Evolutionary conservation across 768 basidiomycete genomes (phyloP), one percentile per base, ranked within the genome.

Genomic region (Kondoa malvinella): DNA sequence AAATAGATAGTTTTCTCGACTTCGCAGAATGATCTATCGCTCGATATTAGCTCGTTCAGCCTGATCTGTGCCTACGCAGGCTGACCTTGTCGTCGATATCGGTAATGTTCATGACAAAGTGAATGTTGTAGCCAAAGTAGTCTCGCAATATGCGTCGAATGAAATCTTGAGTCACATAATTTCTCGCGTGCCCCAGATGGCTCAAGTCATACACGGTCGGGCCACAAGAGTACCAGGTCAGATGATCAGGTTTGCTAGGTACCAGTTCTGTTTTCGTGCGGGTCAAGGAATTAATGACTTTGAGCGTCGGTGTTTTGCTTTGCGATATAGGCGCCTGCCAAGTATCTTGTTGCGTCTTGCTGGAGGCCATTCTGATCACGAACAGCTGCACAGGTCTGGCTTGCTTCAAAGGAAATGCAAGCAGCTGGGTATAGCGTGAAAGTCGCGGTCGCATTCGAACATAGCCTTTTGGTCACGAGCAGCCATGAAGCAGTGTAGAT

Each of bases 91-190:
- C 95, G 75, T 99, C 95, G 70, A 99, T 95, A 77, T 99, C 94
- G 2, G 95, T 99, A 73, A 99, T 84, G 77, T 99, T 99, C 91
- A 95, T 95, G 58, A 97, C 94, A 75, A 97, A 95, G 76, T 96
- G 90, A 67, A 99, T 87, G 75, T 97, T 89, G 74, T 92, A 97
- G 29, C 89, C 88, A 78, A 97, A 97, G 78, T 94, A 97, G 79
- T 97, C 91, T 0, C 86, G 81, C 81, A 97, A 80, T 64, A 99
- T 89, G 62, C 95, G 81, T 66, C 92, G 82, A 40, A 96, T 80
- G 70, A 94, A 83, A 77, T 96, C 92, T 77, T 94, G 90, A 1
- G 91, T 89, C 33, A 96, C 87, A 79, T 99, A 99, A 80, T 95
- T 96, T 75, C 94, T 85, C 4, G 95, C 95, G 79, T 99, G 95